Evolutionary conservation across 2,329 filamentous ascomycete genomes (phyloP).

Genomic region (Fusarium oxysporum): DNA sequence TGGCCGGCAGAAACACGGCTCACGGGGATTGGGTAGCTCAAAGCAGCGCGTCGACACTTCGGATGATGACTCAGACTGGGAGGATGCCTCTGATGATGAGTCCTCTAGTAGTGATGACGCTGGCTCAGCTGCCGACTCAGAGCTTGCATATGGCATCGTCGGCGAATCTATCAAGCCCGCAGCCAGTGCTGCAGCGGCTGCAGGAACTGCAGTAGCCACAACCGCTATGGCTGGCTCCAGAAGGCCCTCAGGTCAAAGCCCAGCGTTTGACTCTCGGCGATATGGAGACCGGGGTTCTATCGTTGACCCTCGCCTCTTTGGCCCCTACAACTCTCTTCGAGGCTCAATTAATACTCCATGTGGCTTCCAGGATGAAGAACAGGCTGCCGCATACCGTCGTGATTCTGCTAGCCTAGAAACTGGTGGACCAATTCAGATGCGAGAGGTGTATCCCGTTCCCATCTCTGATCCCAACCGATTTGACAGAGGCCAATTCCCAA

Average conservation of each 20-base stretch:
- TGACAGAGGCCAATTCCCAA: constrained; percentile 66
- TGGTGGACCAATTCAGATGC: constrained; percentile 56
- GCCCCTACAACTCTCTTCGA: constrained; percentile 70
- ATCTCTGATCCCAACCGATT: constrained; percentile 73
- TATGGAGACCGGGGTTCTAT: constrained; percentile 59
- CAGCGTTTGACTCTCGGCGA: constrained; percentile 18
- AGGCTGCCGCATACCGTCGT: constrained; percentile 42
- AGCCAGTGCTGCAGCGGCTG: constrained; percentile 45
- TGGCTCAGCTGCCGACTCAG: constrained; percentile 53
- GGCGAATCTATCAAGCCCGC: constrained; percentile 41
- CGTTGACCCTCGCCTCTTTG: constrained; percentile 69
- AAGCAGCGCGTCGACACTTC: constrained; percentile 53
- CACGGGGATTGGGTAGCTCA: constrained; percentile 56
- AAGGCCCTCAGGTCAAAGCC: constrained; percentile 43
- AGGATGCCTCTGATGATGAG: constrained; percentile 65
- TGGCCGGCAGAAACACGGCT: constrained; percentile 51
- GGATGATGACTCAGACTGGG: constrained; percentile 66
- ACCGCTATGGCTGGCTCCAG: constrained; percentile 52
- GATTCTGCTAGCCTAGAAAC: constrained; percentile 40
- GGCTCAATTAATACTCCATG: constrained; percentile 66
- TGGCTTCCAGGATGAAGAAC: constrained; percentile 59
- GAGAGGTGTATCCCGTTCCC: constrained; percentile 74
- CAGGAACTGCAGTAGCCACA: constrained; percentile 55
- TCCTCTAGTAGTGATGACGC: constrained; percentile 51
- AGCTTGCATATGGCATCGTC: constrained; percentile 53